These are phyloP conservation scores for Yarrowia sp. DNA, from an alignment of 805 yeast genomes.

Conservation along the genomic window DNA sequence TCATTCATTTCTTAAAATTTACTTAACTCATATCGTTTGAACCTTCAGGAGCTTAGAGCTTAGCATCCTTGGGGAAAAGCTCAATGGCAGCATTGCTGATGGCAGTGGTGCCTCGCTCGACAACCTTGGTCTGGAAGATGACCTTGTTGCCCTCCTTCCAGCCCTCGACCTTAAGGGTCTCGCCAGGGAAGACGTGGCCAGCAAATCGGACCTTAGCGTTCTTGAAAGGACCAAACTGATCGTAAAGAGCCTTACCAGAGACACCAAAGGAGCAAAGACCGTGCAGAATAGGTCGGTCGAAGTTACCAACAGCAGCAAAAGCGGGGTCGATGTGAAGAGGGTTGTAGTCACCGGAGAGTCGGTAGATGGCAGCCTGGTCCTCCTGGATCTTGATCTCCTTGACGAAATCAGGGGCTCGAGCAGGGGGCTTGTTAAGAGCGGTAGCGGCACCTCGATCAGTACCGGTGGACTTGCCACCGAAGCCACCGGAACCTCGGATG, in stretches of 20 bases:
- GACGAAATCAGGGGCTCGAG: constrained; percentile 70
- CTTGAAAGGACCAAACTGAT: constrained; percentile 78
- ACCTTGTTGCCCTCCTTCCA: constrained; percentile 82
- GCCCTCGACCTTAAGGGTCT: constrained; percentile 76
- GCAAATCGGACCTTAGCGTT: constrained; percentile 92
- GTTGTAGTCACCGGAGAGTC: constrained; percentile 92
- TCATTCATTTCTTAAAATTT: constrained; percentile 18
- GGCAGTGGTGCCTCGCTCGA: constrained; percentile 78
- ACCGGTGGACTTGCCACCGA: constrained; percentile 59
- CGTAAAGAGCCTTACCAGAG: constrained; percentile 74
- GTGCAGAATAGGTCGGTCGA: constrained; percentile 86
- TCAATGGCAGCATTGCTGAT: constrained; percentile 88
- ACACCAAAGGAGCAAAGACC: constrained; percentile 91
- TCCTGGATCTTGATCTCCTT: constrained; percentile 62
- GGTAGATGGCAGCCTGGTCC: constrained; percentile 87
- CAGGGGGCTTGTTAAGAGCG: constrained; percentile 67
- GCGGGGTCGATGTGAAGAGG: constrained; percentile 94
- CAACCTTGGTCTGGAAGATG: constrained; percentile 80
- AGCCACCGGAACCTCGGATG: constrained; percentile 72
- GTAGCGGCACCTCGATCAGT: constrained; percentile 67
- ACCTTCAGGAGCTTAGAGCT: constrained; percentile 15
- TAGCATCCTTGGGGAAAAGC: constrained; percentile 49
- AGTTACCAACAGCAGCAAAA: constrained; percentile 87
- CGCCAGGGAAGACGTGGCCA: constrained; percentile 94
- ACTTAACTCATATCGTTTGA: constrained; percentile 14